phyloP scores from a whole-genome alignment of 1,284 basidiomycete species.

The Stygiomarasmius scandens region DNA sequence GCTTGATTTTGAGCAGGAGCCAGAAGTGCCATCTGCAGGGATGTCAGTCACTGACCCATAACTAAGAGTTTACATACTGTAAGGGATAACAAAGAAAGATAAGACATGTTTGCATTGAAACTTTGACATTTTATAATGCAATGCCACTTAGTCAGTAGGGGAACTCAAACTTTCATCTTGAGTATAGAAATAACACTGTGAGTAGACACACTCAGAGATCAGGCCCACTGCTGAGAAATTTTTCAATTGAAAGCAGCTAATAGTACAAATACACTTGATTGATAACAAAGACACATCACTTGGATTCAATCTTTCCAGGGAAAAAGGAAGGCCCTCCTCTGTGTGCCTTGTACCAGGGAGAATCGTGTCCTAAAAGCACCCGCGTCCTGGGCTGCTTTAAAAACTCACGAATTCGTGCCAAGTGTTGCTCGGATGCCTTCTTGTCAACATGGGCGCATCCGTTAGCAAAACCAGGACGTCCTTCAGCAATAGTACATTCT shows the following conservation, averaged over 20 bases:
- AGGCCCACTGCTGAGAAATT: too few relatives aligned
- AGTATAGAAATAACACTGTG: too few relatives aligned
- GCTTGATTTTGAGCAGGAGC: slow-evolving; percentile 38
- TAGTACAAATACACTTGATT: too few relatives aligned
- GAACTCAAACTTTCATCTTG: too few relatives aligned
- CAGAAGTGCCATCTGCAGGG: slow-evolving; percentile 22
- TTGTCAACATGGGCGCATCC: slow-evolving; percentile 48
- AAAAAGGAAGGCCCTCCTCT: slow-evolving; percentile 41
- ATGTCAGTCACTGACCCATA: too few relatives aligned
- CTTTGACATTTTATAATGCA: too few relatives aligned
- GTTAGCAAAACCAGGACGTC: slow-evolving; percentile 20
- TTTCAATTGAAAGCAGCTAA: too few relatives aligned
- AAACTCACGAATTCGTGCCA: slow-evolving; percentile 43
- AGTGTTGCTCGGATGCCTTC: slow-evolving; percentile 42
- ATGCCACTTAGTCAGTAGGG: too few relatives aligned
- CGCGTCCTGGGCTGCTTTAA: slow-evolving; percentile 40
- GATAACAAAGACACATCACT: neutral
- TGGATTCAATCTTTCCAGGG: slow-evolving; percentile 42
- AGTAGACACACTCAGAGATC: too few relatives aligned
- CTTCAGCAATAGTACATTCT: slow-evolving; percentile 42
- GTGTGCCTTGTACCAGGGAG: slow-evolving; percentile 52
- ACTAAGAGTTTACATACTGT: too few relatives aligned
- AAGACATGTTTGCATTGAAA: too few relatives aligned
- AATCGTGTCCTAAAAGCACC: slow-evolving; percentile 57
- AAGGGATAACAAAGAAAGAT: too few relatives aligned